Evolutionary conservation across 139 green algal genomes (phyloP), one percentile per base, ranked within the genome.

Genomic region (Tetradesmus obliquus): DNA sequence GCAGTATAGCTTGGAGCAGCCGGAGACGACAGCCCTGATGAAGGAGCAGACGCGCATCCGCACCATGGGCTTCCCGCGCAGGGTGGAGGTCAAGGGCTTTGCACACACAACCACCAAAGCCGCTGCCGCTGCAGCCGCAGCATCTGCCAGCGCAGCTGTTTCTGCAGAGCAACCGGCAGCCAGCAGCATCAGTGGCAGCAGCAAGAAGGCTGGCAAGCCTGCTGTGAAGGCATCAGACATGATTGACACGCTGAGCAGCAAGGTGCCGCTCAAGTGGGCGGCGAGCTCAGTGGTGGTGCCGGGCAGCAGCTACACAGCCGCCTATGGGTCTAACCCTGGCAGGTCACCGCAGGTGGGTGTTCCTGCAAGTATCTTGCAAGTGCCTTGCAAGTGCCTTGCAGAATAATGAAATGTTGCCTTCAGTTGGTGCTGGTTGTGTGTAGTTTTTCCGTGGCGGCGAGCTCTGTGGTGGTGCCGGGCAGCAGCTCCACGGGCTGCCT

Each of bases 181-280:
- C 19, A 22, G 66, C 60, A 22, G 58, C 84, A 74, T 22, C 84
- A 17, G 5, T 15, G 84, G 57, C 10, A 22, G 22, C 22, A 22
- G 12, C 24, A 55, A 84, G 45, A 79, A 79, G 22, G 57, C 10
- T 13, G 54, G n/a, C n/a, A 88, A 88, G 32, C 22, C 55, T 19
- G 55, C 84, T 20, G 66, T 76, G 66, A 86, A 80, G 55, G 87
- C 88, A 8, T 66, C 32, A 2, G 79, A 87, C n/a, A 55, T 87
- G 79, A 69, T 91, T 57, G 88, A 91, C 13, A 91, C 88, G 17
- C 60, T 87, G 24, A 60, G 54, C 79, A 87, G 79, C 79, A 87
- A 91, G 32, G 79, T 86, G 76, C 88, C 88, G 53, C 79, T 91
- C 6, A 91, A 91, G 88, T 91, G 88, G 88, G 79, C 88, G 3